phyloP scores from a whole-genome alignment of 768 basidiomycete genomes.

The Mycena indigotica region DNA sequence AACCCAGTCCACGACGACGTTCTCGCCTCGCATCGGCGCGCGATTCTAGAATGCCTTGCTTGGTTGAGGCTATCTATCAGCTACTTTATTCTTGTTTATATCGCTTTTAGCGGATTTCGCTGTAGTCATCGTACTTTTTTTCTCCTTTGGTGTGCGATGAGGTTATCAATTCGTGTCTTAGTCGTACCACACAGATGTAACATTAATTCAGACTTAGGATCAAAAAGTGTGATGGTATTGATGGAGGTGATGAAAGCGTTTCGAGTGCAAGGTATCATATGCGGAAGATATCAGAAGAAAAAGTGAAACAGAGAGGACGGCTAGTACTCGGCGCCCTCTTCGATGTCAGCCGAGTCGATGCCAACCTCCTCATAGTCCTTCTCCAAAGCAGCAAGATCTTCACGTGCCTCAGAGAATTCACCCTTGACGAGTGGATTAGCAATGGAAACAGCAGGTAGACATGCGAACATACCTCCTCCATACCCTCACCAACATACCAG shows the following conservation, averaged over 20 bases:
- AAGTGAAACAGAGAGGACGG: not conserved
- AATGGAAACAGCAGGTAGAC: not conserved
- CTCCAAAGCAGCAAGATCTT: slow-evolving; percentile 99
- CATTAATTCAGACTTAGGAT: not conserved
- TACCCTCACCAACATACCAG: slow-evolving; percentile 83
- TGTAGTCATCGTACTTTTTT: slow-evolving; percentile 10
- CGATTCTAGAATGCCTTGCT: slow-evolving; percentile 10
- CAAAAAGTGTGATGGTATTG: not conserved
- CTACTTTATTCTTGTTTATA: slow-evolving; percentile 18
- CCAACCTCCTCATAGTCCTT: slow-evolving; percentile 93
- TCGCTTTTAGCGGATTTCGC: slow-evolving; percentile 14
- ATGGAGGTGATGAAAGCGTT: not conserved
- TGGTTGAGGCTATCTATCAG: slow-evolving; percentile 11
- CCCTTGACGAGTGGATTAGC: slow-evolving; percentile 48
- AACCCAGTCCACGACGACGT: not conserved
- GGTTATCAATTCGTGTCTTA: not conserved
- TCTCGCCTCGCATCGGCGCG: slow-evolving; percentile 17
- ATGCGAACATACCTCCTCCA: slow-evolving; percentile 54
- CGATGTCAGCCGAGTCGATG: slow-evolving; percentile 49
- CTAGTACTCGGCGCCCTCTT: slow-evolving; percentile 45
- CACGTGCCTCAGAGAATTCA: slow-evolving; percentile 98
- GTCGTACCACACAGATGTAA: not conserved
- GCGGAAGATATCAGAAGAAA: not conserved
- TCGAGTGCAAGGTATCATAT: slow-evolving; percentile 3
- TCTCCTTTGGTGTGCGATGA: not conserved